Evolutionary conservation across 768 basidiomycete genomes (phyloP).

Genomic region (Mycena vitilis): DNA sequence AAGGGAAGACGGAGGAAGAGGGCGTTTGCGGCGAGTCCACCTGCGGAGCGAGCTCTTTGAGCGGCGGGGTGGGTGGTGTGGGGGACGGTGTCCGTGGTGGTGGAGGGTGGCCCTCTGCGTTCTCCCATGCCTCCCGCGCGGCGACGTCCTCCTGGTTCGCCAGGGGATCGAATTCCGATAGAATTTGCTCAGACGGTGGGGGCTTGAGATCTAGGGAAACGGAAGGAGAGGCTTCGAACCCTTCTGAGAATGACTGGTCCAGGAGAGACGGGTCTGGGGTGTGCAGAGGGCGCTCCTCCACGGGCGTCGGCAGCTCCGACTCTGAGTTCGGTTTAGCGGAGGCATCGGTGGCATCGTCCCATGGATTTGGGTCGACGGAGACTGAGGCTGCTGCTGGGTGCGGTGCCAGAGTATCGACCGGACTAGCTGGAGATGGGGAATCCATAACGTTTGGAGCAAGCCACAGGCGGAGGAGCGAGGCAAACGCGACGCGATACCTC

Average conservation of each 20-base stretch:
- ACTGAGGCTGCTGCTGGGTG: constrained; percentile 28
- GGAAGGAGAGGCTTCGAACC: constrained; percentile 44
- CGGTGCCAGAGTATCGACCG: not conserved
- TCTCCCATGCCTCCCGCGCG: constrained; percentile 74
- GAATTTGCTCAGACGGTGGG: constrained; percentile 50
- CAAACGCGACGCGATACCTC: constrained; percentile 5
- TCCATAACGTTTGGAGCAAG: constrained; percentile 1
- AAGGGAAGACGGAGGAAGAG: constrained; percentile 64
- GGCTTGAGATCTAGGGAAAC: constrained; percentile 31
- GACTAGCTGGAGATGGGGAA: not conserved
- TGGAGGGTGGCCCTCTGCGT: constrained; percentile 71
- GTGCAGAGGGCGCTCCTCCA: constrained; percentile 41
- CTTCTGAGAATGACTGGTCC: constrained; percentile 53
- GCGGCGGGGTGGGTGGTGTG: constrained; percentile 48
- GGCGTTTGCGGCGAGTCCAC: constrained; percentile 39
- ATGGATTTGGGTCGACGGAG: constrained; percentile 53
- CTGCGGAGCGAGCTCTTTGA: constrained; percentile 48
- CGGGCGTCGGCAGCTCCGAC: constrained; percentile 27
- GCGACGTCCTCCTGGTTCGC: constrained; percentile 66
- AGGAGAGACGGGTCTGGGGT: constrained; percentile 59
- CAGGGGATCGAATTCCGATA: constrained; percentile 79
- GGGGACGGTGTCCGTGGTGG: constrained; percentile 54
- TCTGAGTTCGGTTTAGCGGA: constrained; percentile 27
- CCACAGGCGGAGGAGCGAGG: not conserved
- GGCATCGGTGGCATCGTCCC: constrained; percentile 46